Evolutionary conservation across 495 filamentous ascomycete species (phyloP).

Genomic region (Penicillium diatomitis): DNA sequence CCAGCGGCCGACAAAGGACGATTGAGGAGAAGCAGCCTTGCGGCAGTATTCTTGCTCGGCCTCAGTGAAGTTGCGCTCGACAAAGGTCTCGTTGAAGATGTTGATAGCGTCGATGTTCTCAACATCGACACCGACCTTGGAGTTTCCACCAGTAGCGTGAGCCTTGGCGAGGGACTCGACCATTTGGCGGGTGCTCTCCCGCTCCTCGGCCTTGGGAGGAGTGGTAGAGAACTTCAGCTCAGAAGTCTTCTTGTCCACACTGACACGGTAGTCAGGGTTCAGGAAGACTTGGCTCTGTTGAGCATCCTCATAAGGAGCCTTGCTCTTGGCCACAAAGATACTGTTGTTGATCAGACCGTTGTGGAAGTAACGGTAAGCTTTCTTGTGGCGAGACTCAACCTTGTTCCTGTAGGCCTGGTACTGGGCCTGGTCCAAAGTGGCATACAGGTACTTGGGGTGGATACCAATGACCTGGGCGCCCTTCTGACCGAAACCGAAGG

Average conservation of each 20-base stretch:
- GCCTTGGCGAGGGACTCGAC: constrained; percentile 71
- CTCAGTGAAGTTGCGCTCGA: constrained; percentile 88
- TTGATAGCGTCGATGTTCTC: constrained; percentile 79
- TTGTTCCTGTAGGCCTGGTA: constrained; percentile 77
- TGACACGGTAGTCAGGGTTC: constrained; percentile 87
- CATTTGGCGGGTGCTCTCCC: constrained; percentile 60
- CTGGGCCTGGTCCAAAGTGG: constrained; percentile 78
- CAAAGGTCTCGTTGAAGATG: constrained; percentile 84
- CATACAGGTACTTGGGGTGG: constrained; percentile 91
- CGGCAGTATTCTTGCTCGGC: constrained; percentile 77
- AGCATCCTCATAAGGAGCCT: constrained; percentile 82
- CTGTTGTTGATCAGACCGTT: constrained; percentile 94
- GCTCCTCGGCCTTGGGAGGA: constrained; percentile 49
- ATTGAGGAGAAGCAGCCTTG: constrained; percentile 64
- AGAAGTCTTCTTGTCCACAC: constrained; percentile 71
- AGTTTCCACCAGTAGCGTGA: constrained; percentile 54
- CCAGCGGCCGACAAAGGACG: constrained; percentile 89
- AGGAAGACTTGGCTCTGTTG: constrained; percentile 81
- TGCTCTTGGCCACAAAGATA: constrained; percentile 89
- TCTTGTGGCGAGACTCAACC: constrained; percentile 90
- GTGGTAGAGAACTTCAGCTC: constrained; percentile 62
- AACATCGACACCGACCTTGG: constrained; percentile 86
- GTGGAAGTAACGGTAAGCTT: constrained; percentile 96
- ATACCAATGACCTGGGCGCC: constrained; percentile 95
- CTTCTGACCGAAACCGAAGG: constrained; percentile 99